phyloP scores from a whole-genome alignment of 148 eudicot species.

The Rhododendron williamsianum region DNA sequence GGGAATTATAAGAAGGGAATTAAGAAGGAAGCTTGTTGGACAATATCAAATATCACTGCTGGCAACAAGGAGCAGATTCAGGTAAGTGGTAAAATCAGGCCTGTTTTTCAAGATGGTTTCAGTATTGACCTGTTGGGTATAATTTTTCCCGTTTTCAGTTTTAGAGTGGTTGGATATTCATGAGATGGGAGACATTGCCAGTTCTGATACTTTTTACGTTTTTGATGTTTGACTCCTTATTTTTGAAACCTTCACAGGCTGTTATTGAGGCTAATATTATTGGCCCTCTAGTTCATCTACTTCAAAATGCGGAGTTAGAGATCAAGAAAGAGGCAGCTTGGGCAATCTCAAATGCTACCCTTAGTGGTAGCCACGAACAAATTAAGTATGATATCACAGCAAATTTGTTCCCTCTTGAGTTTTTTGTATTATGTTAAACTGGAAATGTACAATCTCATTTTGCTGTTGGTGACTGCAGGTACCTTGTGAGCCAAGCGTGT shows the following conservation, averaged over 20 bases:
- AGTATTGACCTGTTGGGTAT: background rate
- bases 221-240: background rate
- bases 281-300: constrained; percentile 34
- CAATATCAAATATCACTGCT: constrained; percentile 43
- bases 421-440: background rate
- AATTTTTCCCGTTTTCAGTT: background rate
- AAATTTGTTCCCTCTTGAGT: background rate
- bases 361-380: constrained; percentile 39
- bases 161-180: background rate
- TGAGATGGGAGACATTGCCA: background rate
- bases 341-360: constrained; percentile 47
- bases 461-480: constrained; percentile 24
- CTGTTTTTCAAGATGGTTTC: background rate
- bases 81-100: constrained; percentile 14
- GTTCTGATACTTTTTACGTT: background rate
- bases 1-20: constrained; percentile 34
- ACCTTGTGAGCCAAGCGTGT: constrained; percentile 40
- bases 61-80: constrained; percentile 44
- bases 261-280: constrained; percentile 38
- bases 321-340: constrained; percentile 49
- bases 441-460: background rate
- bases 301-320: constrained; percentile 48
- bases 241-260: constrained; percentile 21
- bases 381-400: constrained; percentile 24
- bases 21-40: constrained; percentile 52